These are phyloP conservation scores for Kodamaea leandrae DNA, from an alignment of 805 yeast species.

Conservation along the genomic window DNA sequence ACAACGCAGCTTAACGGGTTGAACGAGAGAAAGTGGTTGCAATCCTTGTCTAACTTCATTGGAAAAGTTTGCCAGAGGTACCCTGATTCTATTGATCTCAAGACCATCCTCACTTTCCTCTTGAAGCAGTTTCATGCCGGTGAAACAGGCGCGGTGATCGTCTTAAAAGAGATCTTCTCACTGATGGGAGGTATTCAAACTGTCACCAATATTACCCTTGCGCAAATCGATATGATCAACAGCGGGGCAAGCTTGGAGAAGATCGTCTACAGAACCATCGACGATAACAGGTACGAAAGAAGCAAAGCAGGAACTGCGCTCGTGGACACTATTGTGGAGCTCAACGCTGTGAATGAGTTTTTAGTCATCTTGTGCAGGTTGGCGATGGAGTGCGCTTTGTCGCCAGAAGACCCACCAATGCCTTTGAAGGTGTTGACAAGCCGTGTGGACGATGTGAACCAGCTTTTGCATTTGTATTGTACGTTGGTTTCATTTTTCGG, in stretches of 20 bases:
- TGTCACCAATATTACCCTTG: slow-evolving; percentile 60
- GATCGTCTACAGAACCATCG: slow-evolving; percentile 55
- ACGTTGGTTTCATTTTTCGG: slow-evolving; percentile 57
- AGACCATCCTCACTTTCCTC: slow-evolving; percentile 58
- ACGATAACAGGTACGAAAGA: slow-evolving; percentile 53
- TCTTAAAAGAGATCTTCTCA: slow-evolving; percentile 63
- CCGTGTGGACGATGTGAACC: slow-evolving; percentile 67
- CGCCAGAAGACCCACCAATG: slow-evolving; percentile 24
- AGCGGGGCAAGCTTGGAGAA: slow-evolving; percentile 59
- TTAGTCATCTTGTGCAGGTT: slow-evolving; percentile 59
- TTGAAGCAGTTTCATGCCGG: slow-evolving; percentile 61
- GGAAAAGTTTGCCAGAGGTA: slow-evolving; percentile 65
- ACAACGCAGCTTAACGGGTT: slow-evolving; percentile 76
- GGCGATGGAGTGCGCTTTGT: slow-evolving; percentile 36
- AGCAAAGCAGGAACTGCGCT: slow-evolving; percentile 49
- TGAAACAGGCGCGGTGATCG: slow-evolving; percentile 57
- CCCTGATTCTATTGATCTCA: slow-evolving; percentile 52
- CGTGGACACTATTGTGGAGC: slow-evolving; percentile 42
- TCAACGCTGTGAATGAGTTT: slow-evolving; percentile 56
- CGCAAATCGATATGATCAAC: slow-evolving; percentile 64
- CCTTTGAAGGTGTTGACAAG: slow-evolving; percentile 72
- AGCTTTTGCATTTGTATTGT: slow-evolving; percentile 63
- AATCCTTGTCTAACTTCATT: slow-evolving; percentile 73
- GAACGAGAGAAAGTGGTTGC: slow-evolving; percentile 80
- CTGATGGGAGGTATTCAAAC: slow-evolving; percentile 80